Evolutionary conservation across 108 stramenopile genomes (phyloP).

Genomic region (Aureococcus anophagefferens): DNA sequence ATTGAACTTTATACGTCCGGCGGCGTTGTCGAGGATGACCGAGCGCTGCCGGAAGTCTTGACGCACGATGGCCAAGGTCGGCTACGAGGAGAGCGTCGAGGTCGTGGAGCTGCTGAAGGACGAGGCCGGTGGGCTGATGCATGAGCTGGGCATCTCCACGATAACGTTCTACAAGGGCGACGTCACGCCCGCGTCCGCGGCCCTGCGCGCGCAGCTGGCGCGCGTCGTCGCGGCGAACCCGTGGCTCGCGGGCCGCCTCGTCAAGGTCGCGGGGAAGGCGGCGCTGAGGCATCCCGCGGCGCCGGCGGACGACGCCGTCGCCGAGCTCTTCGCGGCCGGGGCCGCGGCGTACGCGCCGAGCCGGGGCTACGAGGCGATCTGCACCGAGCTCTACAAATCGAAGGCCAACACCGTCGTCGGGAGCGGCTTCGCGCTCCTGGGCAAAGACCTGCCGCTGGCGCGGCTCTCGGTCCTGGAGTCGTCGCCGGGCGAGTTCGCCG

Average conservation of each 20-base stretch:
- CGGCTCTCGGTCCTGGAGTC: background rate
- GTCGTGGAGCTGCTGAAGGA: constrained; percentile 9
- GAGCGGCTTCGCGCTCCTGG: background rate
- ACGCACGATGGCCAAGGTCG: too few relatives aligned
- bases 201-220: background rate
- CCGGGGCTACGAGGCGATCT: background rate
- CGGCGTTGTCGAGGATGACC: too few relatives aligned
- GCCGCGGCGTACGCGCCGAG: background rate
- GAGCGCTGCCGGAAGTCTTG: too few relatives aligned
- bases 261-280: background rate
- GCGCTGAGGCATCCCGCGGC: too few relatives aligned
- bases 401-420: constrained; percentile 1
- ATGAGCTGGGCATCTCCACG: constrained; percentile 9
- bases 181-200: background rate
- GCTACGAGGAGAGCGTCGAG: too few relatives aligned
- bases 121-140: constrained; percentile 6
- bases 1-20: too few relatives aligned
- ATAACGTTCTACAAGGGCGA: constrained; percentile 1
- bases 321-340: background rate
- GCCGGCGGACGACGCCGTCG: background rate
- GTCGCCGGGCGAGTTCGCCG: background rate
- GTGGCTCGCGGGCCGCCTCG: constrained; percentile 3
- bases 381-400: constrained; percentile 1
- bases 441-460: background rate
- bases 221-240: constrained; percentile 1